Percentiles rank a stretch among this genome's conserved stretches.
Evolutionary conservation across 2,329 filamentous ascomycete species (phyloP).

Genomic region (Verticillium nubilum): DNA sequence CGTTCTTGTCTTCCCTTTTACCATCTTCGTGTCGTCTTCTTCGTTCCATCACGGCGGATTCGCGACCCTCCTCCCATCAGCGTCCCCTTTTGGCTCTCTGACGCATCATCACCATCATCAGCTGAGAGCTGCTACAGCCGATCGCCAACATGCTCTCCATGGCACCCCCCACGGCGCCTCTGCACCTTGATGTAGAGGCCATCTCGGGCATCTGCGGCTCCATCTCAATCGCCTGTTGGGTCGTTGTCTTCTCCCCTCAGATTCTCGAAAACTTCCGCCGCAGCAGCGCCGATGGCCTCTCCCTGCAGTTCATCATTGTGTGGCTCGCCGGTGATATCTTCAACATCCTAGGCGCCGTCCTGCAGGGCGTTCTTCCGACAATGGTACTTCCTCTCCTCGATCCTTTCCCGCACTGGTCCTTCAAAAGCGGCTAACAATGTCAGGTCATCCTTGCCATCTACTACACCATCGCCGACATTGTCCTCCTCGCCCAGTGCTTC

Average conservation of each 20-base stretch:
- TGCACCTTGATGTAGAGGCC: slow-evolving; percentile 79
- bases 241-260: slow-evolving; percentile 95
- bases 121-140: background rate
- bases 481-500: slow-evolving; percentile 84
- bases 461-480: slow-evolving; percentile 87
- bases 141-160: slow-evolving; percentile 27
- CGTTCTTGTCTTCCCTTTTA: background rate
- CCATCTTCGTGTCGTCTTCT: background rate
- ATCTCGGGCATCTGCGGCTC: slow-evolving; percentile 84
- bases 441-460: slow-evolving; percentile 87
- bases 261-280: slow-evolving; percentile 93
- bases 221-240: slow-evolving; percentile 96
- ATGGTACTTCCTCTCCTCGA: slow-evolving; percentile 52
- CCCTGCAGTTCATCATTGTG: slow-evolving; percentile 84
- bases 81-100: slow-evolving; percentile 2
- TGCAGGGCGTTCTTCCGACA: slow-evolving; percentile 88
- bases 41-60: background rate
- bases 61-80: background rate
- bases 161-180: slow-evolving; percentile 48
- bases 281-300: slow-evolving; percentile 79
- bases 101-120: slow-evolving; percentile 2
- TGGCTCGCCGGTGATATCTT: slow-evolving; percentile 95
- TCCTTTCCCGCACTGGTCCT: slow-evolving; percentile 5
- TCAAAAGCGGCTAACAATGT: slow-evolving; percentile 4
- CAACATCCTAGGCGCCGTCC: slow-evolving; percentile 87